phyloP scores from a whole-genome alignment of 306 rosid genomes.

The Lotus japonicus region DNA sequence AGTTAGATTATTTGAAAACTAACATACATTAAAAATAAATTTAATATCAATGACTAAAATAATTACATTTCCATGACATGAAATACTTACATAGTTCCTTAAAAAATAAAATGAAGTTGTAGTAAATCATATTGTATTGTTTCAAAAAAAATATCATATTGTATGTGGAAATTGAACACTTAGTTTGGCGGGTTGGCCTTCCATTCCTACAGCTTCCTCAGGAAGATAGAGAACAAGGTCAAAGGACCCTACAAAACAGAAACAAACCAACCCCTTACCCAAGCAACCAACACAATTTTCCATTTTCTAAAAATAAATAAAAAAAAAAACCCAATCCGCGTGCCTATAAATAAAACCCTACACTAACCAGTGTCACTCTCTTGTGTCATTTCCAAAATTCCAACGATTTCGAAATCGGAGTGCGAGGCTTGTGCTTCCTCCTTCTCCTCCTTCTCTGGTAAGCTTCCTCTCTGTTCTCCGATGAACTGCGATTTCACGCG shows the following conservation, averaged over 20 bases:
- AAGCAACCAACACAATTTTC: neutral
- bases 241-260: neutral
- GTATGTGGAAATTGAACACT: neutral
- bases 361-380: neutral
- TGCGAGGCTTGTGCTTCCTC: neutral
- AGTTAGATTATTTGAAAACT: no score
- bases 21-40: no score
- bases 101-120: no score
- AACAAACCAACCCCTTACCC: neutral
- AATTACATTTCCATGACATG: no score
- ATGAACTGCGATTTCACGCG: no score
- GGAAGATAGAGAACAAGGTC: neutral
- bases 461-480: constrained; percentile 27
- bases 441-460: constrained; percentile 36
- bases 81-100: no score
- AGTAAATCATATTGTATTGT: no score
- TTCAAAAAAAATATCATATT: no score
- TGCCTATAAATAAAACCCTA: neutral
- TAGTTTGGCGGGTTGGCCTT: neutral
- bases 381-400: neutral
- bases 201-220: no score
- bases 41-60: no score
- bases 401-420: neutral
- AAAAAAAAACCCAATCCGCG: neutral
- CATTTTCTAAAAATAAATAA: no score